Conservation (phyloP, 2,329 filamentous ascomycete species). For the Colletotrichum zoysiae region DNA sequence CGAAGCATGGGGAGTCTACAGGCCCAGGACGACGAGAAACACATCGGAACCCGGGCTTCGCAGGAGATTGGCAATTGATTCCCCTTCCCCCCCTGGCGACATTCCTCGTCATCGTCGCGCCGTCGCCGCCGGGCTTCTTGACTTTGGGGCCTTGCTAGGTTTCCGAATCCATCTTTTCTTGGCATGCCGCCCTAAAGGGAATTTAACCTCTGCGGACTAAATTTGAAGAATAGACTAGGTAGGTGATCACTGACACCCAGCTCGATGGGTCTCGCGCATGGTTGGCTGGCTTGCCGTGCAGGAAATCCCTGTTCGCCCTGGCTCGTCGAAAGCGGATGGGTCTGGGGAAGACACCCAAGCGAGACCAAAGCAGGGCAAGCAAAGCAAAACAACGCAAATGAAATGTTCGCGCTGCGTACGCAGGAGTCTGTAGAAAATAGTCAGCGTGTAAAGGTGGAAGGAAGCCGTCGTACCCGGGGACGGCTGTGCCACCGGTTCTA, state of each 20-base stretch:
- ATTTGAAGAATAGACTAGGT: neutral
- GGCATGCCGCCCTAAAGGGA: neutral
- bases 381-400: no score
- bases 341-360: conserved; percentile 8
- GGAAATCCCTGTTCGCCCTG: conserved; percentile 19
- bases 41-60: conserved; percentile 12
- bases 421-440: neutral
- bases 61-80: conserved; percentile 11
- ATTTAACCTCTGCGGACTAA: neutral
- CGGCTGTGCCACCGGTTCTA: conserved; percentile 3
- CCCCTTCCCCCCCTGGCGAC: no score
- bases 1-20: neutral
- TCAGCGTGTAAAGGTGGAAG: neutral
- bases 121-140: neutral
- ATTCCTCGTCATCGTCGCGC: neutral
- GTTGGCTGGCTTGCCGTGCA: conserved; percentile 6
- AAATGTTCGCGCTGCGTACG: no score
- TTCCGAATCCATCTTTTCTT: neutral
- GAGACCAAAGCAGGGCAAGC: neutral
- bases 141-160: neutral
- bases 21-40: conserved; percentile 20
- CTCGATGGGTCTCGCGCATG: neutral
- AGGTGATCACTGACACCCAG: neutral
- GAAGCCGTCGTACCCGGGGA: conserved; percentile 29
- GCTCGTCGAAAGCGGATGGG: conserved; percentile 22